Percentiles rank a stretch among this genome's conserved stretches.
Evolutionary conservation across 2,329 filamentous ascomycete species (phyloP).

Genomic region (Stagonosporopsis cucurbitacearum): DNA sequence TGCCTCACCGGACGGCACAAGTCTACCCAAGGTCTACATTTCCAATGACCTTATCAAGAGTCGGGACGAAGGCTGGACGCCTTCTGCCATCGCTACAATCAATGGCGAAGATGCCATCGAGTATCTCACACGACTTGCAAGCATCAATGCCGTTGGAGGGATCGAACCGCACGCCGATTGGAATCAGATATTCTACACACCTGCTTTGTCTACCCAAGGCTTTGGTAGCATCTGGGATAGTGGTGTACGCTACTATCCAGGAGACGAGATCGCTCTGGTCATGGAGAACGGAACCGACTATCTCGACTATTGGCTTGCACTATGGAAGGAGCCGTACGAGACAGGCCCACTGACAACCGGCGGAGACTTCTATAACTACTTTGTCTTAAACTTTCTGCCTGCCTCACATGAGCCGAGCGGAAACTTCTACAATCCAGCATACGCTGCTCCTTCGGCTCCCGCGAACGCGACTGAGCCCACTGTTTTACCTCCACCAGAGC

Average conservation of each 20-base stretch:
- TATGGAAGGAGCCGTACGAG: constrained; percentile 27
- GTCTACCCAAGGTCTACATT: constrained; percentile 44
- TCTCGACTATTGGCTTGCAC: constrained; percentile 28
- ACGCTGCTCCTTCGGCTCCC: too few species aligned
- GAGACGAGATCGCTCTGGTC: constrained; percentile 31
- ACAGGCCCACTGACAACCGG: constrained; percentile 47
- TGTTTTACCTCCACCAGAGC: constrained; percentile 25
- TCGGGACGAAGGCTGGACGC: constrained; percentile 26
- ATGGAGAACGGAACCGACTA: constrained; percentile 34
- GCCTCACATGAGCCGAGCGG: too few species aligned
- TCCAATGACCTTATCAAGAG: constrained; percentile 34
- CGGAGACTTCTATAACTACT: constrained; percentile 53
- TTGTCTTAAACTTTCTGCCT: too few species aligned
- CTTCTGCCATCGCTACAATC: constrained; percentile 36
- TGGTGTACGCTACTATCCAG: constrained; percentile 47
- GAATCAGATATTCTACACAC: too few species aligned
- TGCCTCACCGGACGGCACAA: constrained; percentile 32
- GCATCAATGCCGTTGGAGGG: too few species aligned
- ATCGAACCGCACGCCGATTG: too few species aligned
- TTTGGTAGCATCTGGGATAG: background rate
- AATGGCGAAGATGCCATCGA: constrained; percentile 35
- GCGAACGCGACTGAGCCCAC: too few species aligned
- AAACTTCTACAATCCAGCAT: too few species aligned
- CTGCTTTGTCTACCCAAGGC: constrained; percentile 1
- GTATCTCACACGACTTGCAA: too few species aligned